Base-by-base conservation (phyloP, 2,329 filamentous ascomycete genomes). In the Sclerotinia trifoliorum region DNA sequence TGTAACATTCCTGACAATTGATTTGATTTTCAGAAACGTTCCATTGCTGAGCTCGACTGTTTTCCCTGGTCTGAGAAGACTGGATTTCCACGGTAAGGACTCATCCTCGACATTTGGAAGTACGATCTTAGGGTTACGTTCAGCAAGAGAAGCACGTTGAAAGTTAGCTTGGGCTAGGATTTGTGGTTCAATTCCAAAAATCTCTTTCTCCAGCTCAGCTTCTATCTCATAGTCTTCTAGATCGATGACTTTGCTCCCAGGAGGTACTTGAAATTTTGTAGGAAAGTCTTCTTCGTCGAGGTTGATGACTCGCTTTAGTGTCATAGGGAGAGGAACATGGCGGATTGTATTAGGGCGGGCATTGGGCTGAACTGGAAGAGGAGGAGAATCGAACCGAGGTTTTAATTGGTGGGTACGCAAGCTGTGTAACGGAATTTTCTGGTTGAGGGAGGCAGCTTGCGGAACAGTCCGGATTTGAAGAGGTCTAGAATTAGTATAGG, bases 11-110 rank as follows among this genome's bases (percentile, higher is more conserved):
- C 61, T 46, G 24, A 66, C 26, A 2, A 66, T 51, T 26, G 5
- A 15, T 49, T 72, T 71, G 11, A 85, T 80, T 0, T 77, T 77
- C 1, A 85, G 69, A 63, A 83, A 84, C 2, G 67, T 67, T 1
- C 73, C 73, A 32, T 73, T 65, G 3, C 64, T 13, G 1, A 75
- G 51, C 26, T 76, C 73, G 3, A 75, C 68, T 1, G 71, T 71
- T 46, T 73, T 73, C 1, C 66, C 69, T 1, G 49, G 58, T 10
- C 79, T 75, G 24, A 80, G 69, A 5, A 35, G 35, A 1, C 17
- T 51, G 10, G 24, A 32, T 10, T 67, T 51, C 17, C 48, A 65
- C 15, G 62, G 46, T 8, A 54, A 42, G 3, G 1, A 78, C 73
- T 0, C 83, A 82, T 51, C 72, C 70, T 19, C 84, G 72, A 1